Base-by-base conservation (phyloP, 177 flowering plant species). In the Telopea speciosissima region DNA sequence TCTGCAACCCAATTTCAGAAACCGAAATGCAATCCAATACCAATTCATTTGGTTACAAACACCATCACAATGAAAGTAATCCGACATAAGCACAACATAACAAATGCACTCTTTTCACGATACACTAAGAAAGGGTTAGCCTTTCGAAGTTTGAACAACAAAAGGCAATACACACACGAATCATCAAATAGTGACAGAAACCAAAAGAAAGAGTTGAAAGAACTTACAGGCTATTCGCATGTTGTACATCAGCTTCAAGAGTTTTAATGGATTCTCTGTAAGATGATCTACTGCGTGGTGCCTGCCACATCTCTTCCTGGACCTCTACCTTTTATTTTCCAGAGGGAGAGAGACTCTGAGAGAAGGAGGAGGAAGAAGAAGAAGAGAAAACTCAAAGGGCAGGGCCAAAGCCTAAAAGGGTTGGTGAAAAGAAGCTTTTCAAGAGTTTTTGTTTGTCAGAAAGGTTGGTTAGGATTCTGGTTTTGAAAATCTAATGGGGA, bases 191-290 rank as follows among this genome's bases (percentile, higher is more conserved):
- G 19, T 49, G 17, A 16, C 19, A 49, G 14, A 49, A 13, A 8
- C 54, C 54, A 49, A 49, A 11, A 12, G 19, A 49, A 49, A 17
- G n/a, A 16, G 65, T 7, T 7, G 12, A 0, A 23, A 21, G 40
- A 72, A 70, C 85, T 79, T 72, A 87, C 88, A 85, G 24, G 70
- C 19, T 76, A 70, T 85, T 87, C 68, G 88, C 90, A 80, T 84
- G 87, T 49, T 81, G 85, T 42, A 87, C 75, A 77, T 87, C 90
- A 76, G 86, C 88, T 79, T 87, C 88, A 73, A 87, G 86, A 61
- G 83, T 78, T 77, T 84, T 85, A 62, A 87, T 54, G 42, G 90
- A 87, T 76, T 87, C 90, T 69, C 72, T 79, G 70, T 69, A 85
- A 68, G 83, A 85, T 68, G 86, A 81, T 63, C 56, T 78, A 23